A percentile compares a stretch with the other conserved stretches of the same genome.
phyloP scores from a whole-genome alignment of 164 flowering plant genomes.

The Piper longum region DNA sequence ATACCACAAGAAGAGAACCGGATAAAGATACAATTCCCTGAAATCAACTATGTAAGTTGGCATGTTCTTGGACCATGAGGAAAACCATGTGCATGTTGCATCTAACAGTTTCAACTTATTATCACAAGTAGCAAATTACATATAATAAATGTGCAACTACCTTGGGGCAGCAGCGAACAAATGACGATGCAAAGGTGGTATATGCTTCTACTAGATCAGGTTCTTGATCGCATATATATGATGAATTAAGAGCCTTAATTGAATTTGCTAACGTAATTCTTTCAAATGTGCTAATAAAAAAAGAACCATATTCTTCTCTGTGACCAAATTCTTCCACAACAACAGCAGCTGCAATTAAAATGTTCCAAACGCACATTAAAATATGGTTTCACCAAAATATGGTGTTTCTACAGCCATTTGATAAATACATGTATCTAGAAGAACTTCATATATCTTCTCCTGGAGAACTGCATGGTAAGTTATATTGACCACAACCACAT shows the following conservation, averaged over 20 bases:
- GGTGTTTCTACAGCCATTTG: too few species aligned
- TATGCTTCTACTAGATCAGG: constrained; percentile 96
- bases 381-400: too few species aligned
- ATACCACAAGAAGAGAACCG: constrained; percentile 65
- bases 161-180: constrained; percentile 64
- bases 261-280: constrained; percentile 74
- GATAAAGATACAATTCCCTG: constrained; percentile 76
- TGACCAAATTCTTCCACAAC: constrained; percentile 87
- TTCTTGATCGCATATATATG: constrained; percentile 95
- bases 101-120: not conserved
- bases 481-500: not conserved
- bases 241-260: constrained; percentile 71
- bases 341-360: constrained; percentile 44
- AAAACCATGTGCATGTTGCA: too few species aligned
- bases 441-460: too few species aligned
- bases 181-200: constrained; percentile 58
- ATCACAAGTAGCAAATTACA: not conserved
- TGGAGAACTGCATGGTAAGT: not conserved
- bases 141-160: constrained; percentile 13
- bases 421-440: too few species aligned
- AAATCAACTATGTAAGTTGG: constrained; percentile 2
- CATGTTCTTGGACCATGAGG: constrained; percentile 2
- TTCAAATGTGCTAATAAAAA: constrained; percentile 67
- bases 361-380: too few species aligned
- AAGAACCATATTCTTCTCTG: constrained; percentile 67